A percentile compares a stretch with the other conserved stretches of the same genome.
Evolutionary conservation across 2,329 filamentous ascomycete genomes (phyloP).

Genomic region (Ceratocystis alfenasii): DNA sequence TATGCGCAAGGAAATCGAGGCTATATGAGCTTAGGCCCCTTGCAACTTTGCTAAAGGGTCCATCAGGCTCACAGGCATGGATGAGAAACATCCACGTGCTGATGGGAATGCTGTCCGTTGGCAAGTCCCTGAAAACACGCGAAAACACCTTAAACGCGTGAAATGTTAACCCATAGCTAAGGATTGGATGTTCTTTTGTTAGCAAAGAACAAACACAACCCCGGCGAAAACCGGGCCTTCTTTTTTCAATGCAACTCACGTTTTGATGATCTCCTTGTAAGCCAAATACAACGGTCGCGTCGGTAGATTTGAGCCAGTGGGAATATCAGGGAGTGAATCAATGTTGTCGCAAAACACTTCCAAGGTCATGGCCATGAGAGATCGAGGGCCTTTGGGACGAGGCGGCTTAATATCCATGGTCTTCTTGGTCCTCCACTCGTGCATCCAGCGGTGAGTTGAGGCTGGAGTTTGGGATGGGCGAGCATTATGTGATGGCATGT

Average conservation of each 20-base stretch:
- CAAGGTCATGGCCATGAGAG: constrained; percentile 11
- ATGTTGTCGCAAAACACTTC: constrained; percentile 15
- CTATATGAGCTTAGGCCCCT: constrained; percentile 24
- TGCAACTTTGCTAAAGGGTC: constrained; percentile 10
- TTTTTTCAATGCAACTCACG: not conserved
- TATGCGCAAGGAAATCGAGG: constrained; percentile 33
- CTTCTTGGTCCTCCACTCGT: constrained; percentile 5
- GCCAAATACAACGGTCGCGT: not conserved
- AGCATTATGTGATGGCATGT: too few relatives aligned
- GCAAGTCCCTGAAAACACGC: not conserved
- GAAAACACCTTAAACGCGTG: constrained; percentile 14
- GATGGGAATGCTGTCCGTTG: constrained; percentile 1
- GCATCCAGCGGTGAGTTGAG: constrained; percentile 12
- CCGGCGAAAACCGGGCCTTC: not conserved
- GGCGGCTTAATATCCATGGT: not conserved
- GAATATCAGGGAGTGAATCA: not conserved
- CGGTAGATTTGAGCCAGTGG: not conserved
- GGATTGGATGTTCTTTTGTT: not conserved
- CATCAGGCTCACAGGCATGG: constrained; percentile 13
- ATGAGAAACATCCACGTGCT: constrained; percentile 13
- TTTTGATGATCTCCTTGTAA: constrained; percentile 3
- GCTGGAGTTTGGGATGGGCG: too few relatives aligned
- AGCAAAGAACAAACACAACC: not conserved
- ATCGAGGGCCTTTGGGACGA: not conserved
- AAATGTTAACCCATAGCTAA: constrained; percentile 16